These are phyloP conservation scores for Quercus engelmannii DNA, from an alignment of 306 rosid genomes.

Conservation along the genomic window DNA sequence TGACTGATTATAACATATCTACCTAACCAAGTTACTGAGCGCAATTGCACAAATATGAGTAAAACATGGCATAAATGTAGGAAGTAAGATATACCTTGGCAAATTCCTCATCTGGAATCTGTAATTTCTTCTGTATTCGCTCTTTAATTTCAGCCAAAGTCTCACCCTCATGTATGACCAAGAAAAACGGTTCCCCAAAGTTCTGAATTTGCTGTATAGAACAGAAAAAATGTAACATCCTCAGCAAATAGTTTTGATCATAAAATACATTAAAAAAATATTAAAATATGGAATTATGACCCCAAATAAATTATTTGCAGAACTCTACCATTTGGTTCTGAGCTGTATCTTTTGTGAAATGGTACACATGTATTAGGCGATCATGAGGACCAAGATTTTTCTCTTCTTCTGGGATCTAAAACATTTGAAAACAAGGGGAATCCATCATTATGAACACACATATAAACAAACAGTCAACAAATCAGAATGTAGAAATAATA, in stretches of 20 bases:
- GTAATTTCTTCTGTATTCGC: slow-evolving; percentile 72
- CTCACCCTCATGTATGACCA: slow-evolving; percentile 86
- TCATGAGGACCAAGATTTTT: slow-evolving; percentile 70
- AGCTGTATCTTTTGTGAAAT: slow-evolving; percentile 74
- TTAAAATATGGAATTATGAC: background rate
- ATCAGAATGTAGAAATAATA: background rate
- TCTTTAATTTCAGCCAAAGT: slow-evolving; percentile 62
- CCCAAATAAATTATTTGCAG: slow-evolving; percentile 14
- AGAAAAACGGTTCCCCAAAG: slow-evolving; percentile 88
- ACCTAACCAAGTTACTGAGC: slow-evolving; percentile 8
- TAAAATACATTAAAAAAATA: background rate
- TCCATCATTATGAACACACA: background rate
- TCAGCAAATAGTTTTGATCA: background rate
- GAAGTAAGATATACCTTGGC: slow-evolving; percentile 53
- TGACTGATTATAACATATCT: background rate
- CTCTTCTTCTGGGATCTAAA: slow-evolving; percentile 83
- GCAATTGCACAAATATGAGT: background rate
- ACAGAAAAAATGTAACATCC: slow-evolving; percentile 7
- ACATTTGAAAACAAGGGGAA: slow-evolving; percentile 1
- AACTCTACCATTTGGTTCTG: slow-evolving; percentile 70
- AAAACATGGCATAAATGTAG: background rate
- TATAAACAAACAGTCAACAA: background rate
- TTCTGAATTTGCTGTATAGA: slow-evolving; percentile 74
- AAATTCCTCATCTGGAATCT: slow-evolving; percentile 83
- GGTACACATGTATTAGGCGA: slow-evolving; percentile 84